Conservation (phyloP, 2,329 filamentous ascomycete species). For the Ceratocystis lukuohia region DNA sequence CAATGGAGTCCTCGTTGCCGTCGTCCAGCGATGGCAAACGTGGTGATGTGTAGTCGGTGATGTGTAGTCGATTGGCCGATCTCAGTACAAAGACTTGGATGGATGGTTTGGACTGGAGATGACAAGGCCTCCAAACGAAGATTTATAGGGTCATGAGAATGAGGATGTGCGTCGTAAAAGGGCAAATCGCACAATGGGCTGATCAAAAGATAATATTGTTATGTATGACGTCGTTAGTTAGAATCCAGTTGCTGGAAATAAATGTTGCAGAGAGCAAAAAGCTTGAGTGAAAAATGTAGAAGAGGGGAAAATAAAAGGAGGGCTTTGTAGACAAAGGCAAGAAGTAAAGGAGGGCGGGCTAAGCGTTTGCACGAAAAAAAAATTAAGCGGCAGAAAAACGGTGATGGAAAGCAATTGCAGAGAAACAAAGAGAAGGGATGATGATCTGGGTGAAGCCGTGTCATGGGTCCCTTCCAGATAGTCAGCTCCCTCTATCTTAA, state of each 20-base stretch:
- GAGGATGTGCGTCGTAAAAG: not conserved
- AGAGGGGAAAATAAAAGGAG: not conserved
- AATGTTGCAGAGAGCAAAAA: not conserved
- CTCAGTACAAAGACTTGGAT: not conserved
- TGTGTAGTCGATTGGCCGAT: not conserved
- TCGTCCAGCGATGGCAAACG: not conserved
- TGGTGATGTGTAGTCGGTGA: not conserved
- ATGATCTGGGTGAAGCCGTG: not conserved
- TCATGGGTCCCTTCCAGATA: not conserved
- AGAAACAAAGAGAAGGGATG: not conserved
- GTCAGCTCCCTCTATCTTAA: not conserved
- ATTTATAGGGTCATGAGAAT: slow-evolving; percentile 1
- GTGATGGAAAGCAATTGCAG: not conserved
- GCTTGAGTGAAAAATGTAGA: not conserved
- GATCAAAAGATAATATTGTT: not conserved
- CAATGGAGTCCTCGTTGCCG: not conserved
- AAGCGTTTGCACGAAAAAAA: not conserved
- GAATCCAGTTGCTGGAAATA: not conserved
- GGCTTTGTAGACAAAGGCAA: not conserved
- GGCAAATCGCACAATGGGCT: not conserved
- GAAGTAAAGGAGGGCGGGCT: not conserved
- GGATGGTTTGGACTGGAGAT: not conserved
- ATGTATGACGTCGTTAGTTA: not conserved
- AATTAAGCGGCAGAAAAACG: not conserved
- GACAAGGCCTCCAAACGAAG: not conserved